Evolutionary conservation across 176 grass and related monocot species (phyloP).

Genomic region (Phoenix dactylifera): DNA sequence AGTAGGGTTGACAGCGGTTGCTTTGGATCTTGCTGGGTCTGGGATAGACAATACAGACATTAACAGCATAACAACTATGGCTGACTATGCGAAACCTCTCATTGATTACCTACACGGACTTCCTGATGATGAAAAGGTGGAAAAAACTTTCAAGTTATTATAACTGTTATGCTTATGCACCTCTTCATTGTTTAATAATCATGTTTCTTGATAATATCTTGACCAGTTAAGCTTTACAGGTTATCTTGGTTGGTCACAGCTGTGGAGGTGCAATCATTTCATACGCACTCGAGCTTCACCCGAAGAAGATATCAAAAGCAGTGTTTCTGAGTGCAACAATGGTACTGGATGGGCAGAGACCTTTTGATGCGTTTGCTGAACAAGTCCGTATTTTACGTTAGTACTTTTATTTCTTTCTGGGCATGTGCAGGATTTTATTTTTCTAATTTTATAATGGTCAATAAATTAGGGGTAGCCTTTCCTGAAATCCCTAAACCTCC

Average conservation of each 20-base stretch:
- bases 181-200: no score
- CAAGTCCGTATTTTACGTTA: slow-evolving; percentile 29
- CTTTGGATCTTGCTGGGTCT: slow-evolving; percentile 82
- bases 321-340: slow-evolving; percentile 85
- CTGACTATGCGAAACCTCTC: slow-evolving; percentile 78
- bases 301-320: slow-evolving; percentile 85
- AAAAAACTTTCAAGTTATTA: slow-evolving; percentile 20
- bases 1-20: slow-evolving; percentile 64
- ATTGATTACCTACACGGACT: slow-evolving; percentile 66
- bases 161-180: no score
- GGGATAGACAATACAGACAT: slow-evolving; percentile 78
- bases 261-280: slow-evolving; percentile 88
- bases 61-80: slow-evolving; percentile 68
- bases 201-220: no score
- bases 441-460: slow-evolving; percentile 2
- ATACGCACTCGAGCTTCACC: slow-evolving; percentile 51
- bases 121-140: slow-evolving; percentile 32
- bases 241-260: slow-evolving; percentile 89
- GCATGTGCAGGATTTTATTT: neutral
- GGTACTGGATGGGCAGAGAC: slow-evolving; percentile 85
- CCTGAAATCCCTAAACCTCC: no score
- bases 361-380: slow-evolving; percentile 72
- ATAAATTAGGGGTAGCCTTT: no score
- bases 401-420: neutral
- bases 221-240: slow-evolving; percentile 28